Base-by-base conservation (phyloP, 2,329 filamentous ascomycete genomes). In the Cordyceps tenuipes region DNA sequence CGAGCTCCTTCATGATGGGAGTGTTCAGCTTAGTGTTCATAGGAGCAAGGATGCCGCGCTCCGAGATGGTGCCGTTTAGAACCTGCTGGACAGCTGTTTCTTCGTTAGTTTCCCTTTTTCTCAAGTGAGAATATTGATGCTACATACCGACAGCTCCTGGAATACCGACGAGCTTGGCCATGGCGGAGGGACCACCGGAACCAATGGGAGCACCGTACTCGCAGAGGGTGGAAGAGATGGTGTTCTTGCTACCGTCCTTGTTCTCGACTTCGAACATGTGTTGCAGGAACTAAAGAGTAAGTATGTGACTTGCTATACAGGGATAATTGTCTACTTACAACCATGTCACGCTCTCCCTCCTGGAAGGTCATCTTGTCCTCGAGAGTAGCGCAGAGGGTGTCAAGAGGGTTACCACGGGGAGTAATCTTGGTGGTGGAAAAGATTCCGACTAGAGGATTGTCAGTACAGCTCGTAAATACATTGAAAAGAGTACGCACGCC, bases 321-420 rank as follows among this genome's bases (percentile, higher is more conserved):
- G 63, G 59, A 65, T 60, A 0, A 21, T 23, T 23, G 53, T 48
- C 21, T 54, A 64, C 76, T 48, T 60, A 89, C 84, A 64, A 94
- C 89, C 65, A 95, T 79, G 74, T 96, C 91, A 62, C 91, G 87
- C 83, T 96, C 91, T 63, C 82, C 87, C 67, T 88, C 79, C 69
- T 83, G 88, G 74, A 87, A 96, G 75, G 89, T 83, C 90, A 96
- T 95, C 85, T 95, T 96, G 80, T 89, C 77, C 80, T 96, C 91
- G 34, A 96, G 83, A 3, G 86, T 89, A 36, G 90, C 90, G 77
- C 91, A 96, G 44, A 96, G 84, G n/a, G 89, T 93, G 74, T 96
- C 92, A 26, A 96, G 82, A 4, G 91, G 88, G 78, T 90, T 96
- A 59, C 85, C 88, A 60, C 84, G 79, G 31, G 90, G 87, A 6